phyloP scores from a whole-genome alignment of 345 rosid species.

The Linum lewisii region DNA sequence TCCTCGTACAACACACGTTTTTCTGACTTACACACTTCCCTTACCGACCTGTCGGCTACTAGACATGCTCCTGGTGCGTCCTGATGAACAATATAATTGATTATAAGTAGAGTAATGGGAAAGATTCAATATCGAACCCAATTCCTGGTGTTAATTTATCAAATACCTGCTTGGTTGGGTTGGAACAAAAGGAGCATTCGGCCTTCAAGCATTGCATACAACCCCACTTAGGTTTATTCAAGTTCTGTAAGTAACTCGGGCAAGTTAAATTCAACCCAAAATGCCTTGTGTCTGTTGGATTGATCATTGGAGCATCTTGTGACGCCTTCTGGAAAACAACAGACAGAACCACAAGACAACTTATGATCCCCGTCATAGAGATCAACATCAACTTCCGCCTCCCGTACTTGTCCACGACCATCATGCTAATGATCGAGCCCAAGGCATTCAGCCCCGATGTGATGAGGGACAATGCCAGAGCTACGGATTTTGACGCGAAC shows the following conservation, averaged over 20 bases:
- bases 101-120: no score
- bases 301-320: conserved; percentile 35
- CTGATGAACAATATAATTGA: conserved; percentile 14
- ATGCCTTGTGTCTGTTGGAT: conserved; percentile 22
- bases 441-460: conserved; percentile 76
- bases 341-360: conserved; percentile 40
- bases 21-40: conserved; percentile 19
- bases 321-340: conserved; percentile 53
- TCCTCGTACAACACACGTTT: conserved; percentile 42
- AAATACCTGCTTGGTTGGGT: conserved; percentile 22
- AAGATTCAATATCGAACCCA: no score
- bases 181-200: conserved; percentile 52
- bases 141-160: no score
- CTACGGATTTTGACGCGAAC: conserved; percentile 67
- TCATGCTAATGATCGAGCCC: conserved; percentile 68
- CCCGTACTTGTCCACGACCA: conserved; percentile 65
- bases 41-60: conserved; percentile 18
- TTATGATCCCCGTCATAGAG: conserved; percentile 61
- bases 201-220: conserved; percentile 61
- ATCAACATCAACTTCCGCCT: conserved; percentile 68
- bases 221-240: conserved; percentile 48
- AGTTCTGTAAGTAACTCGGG: conserved; percentile 23
- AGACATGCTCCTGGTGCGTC: conserved; percentile 73
- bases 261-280: conserved; percentile 62
- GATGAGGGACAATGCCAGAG: conserved; percentile 70